Conservation (phyloP, 768 basidiomycete species). For the Russula abietina region DNA sequence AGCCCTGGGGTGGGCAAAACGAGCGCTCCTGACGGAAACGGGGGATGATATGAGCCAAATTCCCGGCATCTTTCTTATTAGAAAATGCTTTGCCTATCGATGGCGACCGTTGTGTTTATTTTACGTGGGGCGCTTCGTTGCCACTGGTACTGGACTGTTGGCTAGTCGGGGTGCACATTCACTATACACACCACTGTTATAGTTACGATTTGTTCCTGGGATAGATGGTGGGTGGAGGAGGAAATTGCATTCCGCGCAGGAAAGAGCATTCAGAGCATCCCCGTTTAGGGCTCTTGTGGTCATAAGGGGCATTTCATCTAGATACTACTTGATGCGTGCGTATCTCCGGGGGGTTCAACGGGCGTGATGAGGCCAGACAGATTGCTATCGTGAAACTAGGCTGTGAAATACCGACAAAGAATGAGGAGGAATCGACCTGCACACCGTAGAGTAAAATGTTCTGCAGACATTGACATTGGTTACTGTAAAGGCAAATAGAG, state of each 20-base stretch:
- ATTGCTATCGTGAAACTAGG: not conserved
- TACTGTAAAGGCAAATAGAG: not conserved
- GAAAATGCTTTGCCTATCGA: slow-evolving; percentile 2
- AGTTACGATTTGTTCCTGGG: not conserved
- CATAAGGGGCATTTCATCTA: not conserved
- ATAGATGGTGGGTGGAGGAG: not conserved
- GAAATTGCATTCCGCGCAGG: not conserved
- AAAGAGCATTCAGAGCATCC: not conserved
- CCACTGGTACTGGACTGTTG: not conserved
- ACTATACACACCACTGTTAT: too few relatives aligned
- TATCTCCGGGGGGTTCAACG: not conserved
- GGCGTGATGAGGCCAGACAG: not conserved
- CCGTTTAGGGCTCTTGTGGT: not conserved
- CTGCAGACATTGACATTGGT: too few relatives aligned
- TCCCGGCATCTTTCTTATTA: not conserved
- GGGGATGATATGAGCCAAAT: not conserved
- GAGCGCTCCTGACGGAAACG: not conserved
- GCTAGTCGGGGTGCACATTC: not conserved
- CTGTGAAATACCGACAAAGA: not conserved
- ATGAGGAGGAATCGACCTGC: not conserved
- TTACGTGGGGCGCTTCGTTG: not conserved
- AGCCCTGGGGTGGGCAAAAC: too few relatives aligned
- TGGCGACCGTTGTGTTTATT: not conserved
- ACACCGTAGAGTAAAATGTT: not conserved
- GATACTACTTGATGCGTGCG: not conserved